These are phyloP conservation scores for Psilocybe subaeruginosa DNA, from an alignment of 768 basidiomycete genomes.

Conservation along the genomic window DNA sequence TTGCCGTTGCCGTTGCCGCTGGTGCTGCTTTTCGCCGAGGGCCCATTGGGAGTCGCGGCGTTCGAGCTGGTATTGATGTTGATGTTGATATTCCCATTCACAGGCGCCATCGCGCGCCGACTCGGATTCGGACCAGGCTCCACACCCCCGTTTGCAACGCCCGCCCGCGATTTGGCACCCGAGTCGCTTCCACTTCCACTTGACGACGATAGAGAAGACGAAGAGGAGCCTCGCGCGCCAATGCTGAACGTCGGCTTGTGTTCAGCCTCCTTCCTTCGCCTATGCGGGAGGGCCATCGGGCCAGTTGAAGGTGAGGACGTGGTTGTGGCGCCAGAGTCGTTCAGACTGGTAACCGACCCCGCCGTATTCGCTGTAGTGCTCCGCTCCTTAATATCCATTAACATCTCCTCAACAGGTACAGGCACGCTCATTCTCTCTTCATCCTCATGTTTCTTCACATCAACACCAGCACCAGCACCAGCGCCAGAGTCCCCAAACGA, in stretches of 20 bases:
- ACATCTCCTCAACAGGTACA: constrained; percentile 5
- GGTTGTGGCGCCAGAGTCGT: too few relatives aligned
- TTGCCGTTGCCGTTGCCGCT: not conserved
- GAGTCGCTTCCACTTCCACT: constrained; percentile 21
- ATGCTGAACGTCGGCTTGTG: constrained; percentile 16
- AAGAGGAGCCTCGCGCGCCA: not conserved
- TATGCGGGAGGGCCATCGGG: constrained; percentile 11
- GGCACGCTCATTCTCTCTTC: not conserved
- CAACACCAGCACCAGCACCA: too few relatives aligned
- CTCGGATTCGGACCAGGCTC: not conserved
- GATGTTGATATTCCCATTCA: not conserved
- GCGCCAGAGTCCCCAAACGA: constrained; percentile 12
- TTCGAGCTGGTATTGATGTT: not conserved
- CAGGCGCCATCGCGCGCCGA: not conserved
- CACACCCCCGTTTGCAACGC: not conserved
- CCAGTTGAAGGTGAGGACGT: not conserved
- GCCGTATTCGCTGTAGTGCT: constrained; percentile 17
- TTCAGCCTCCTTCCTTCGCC: not conserved
- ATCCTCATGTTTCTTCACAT: too few relatives aligned
- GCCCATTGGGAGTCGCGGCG: too few relatives aligned
- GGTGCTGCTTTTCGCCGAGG: not conserved
- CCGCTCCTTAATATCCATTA: constrained; percentile 26
- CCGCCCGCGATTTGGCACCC: not conserved
- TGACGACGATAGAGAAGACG: constrained; percentile 5
- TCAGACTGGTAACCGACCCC: too few relatives aligned